Conservation (phyloP, 495 filamentous ascomycete species). For the Talaromyces nanjingensis region DNA sequence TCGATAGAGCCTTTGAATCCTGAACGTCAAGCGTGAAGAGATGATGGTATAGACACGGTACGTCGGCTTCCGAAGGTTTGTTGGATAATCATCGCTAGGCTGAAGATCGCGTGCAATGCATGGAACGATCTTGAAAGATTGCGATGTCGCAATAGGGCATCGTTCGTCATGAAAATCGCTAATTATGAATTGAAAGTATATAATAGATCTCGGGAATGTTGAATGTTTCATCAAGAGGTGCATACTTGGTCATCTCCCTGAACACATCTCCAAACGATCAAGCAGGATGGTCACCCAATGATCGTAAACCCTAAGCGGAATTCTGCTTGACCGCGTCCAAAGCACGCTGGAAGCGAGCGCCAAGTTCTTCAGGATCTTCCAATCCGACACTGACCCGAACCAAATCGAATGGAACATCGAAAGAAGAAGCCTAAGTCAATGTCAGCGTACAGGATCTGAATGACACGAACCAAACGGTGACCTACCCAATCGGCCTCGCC, state of each 20-base stretch:
- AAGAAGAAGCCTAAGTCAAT: slow-evolving; percentile 54
- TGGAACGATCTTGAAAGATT: background rate
- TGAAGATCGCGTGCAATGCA: background rate
- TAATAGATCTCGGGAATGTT: background rate
- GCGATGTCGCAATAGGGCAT: background rate
- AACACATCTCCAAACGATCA: no score
- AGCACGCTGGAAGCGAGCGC: slow-evolving; percentile 39
- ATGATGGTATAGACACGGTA: background rate
- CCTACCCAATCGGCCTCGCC: slow-evolving; percentile 81
- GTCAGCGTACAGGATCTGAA: background rate
- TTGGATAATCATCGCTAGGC: background rate
- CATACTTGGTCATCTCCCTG: no score
- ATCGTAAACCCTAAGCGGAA: slow-evolving; percentile 29
- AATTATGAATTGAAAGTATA: background rate
- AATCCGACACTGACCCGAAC: slow-evolving; percentile 86
- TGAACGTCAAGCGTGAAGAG: background rate
- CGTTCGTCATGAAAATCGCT: background rate
- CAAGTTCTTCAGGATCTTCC: slow-evolving; percentile 65
- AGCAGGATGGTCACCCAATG: background rate
- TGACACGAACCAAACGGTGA: background rate
- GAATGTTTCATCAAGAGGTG: no score
- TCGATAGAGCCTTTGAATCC: background rate
- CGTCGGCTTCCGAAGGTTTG: background rate
- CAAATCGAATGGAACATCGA: slow-evolving; percentile 68
- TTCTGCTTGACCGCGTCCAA: slow-evolving; percentile 38